phyloP scores from a whole-genome alignment of 1,139 yeast genomes.

The Geotrichum aggregatum region DNA sequence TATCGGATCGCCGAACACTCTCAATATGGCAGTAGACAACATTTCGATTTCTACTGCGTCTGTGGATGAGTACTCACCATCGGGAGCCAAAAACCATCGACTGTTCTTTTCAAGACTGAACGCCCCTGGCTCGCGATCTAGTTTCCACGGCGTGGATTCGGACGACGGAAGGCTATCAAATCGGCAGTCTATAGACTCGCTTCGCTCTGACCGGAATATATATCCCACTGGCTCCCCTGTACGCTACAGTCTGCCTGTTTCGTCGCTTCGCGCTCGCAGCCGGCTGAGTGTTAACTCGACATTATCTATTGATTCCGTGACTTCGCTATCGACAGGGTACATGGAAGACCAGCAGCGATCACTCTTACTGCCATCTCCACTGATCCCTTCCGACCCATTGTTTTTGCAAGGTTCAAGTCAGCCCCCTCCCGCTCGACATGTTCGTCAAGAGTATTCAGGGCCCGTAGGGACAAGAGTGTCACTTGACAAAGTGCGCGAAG shows the following conservation, averaged over 20 bases:
- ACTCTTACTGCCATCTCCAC: background rate
- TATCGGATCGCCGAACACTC: conserved; percentile 9
- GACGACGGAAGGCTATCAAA: background rate
- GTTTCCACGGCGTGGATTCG: conserved; percentile 8
- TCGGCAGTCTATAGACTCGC: conserved; percentile 10
- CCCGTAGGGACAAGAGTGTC: conserved; percentile 4
- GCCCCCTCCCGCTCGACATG: background rate
- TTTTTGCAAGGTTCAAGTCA: background rate
- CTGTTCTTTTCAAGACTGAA: conserved; percentile 3
- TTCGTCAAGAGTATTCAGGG: background rate
- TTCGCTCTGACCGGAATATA: background rate
- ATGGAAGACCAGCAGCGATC: too few relatives aligned
- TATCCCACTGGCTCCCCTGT: background rate
- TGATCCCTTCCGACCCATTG: background rate
- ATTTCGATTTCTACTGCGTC: conserved; percentile 11
- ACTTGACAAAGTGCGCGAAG: conserved; percentile 14
- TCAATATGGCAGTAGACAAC: conserved; percentile 2
- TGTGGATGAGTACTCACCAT: conserved; percentile 11
- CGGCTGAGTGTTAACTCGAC: conserved; percentile 13
- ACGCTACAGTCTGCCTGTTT: conserved; percentile 13
- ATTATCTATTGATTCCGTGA: conserved; percentile 9
- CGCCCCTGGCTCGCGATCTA: conserved; percentile 6
- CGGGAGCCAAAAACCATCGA: background rate
- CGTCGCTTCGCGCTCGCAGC: conserved; percentile 11
- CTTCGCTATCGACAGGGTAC: background rate